These are phyloP conservation scores for Strobilomyces dryophilus DNA, from an alignment of 768 basidiomycete genomes.

Conservation along the genomic window DNA sequence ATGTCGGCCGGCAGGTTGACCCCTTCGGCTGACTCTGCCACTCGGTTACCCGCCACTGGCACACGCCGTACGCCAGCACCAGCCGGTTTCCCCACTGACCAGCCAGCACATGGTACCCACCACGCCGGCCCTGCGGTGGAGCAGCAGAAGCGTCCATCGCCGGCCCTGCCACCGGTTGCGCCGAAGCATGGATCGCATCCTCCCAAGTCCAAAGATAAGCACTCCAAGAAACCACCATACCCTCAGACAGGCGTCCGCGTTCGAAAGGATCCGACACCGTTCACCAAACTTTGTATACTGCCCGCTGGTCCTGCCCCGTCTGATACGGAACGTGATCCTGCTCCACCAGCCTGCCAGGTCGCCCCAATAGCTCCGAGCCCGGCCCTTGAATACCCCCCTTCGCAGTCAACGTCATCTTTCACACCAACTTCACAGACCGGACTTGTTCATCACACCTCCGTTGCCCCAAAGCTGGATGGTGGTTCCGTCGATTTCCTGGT, in stretches of 20 bases:
- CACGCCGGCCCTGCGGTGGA: conserved; percentile 10
- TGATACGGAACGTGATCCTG: conserved; percentile 11
- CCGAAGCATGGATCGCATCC: conserved; percentile 15
- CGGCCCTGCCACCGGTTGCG: conserved; percentile 1
- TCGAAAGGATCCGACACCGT: conserved; percentile 33
- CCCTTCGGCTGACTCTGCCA: neutral
- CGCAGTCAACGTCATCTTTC: conserved; percentile 14
- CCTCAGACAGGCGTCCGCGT: conserved; percentile 47
- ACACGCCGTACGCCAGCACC: neutral
- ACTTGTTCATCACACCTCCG: neutral
- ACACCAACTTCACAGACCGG: conserved; percentile 4
- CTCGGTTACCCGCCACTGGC: neutral
- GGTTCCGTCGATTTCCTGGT: conserved; percentile 21
- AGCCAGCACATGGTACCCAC: neutral
- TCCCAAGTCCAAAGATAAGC: conserved; percentile 37
- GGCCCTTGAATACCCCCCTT: conserved; percentile 7
- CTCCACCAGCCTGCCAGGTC: conserved; percentile 4
- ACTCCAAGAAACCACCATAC: conserved; percentile 38
- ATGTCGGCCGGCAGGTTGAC: conserved; percentile 9
- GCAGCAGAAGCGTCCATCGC: conserved; percentile 11
- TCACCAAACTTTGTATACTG: conserved; percentile 9
- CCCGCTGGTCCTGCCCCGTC: conserved; percentile 7
- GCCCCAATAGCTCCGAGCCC: conserved; percentile 14
- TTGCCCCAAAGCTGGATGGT: conserved; percentile 15
- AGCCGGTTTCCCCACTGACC: neutral